Conservation (phyloP, 257 asterid genomes). For the Gentiana macrophylla region DNA sequence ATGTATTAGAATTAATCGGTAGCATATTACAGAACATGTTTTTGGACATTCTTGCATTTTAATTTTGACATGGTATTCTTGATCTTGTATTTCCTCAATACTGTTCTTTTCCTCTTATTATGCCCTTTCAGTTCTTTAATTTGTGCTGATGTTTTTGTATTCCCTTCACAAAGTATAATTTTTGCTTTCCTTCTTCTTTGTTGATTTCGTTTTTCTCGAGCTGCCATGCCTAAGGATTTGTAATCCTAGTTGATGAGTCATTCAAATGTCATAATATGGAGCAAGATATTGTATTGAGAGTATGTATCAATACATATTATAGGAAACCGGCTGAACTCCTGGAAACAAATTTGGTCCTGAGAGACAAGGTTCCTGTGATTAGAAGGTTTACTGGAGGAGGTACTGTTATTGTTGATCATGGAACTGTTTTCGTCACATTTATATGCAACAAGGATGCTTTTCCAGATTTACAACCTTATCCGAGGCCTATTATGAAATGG, state of each 20-base stretch:
- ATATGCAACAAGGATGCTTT: constrained; percentile 80
- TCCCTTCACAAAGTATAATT: background rate
- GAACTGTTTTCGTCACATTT: constrained; percentile 64
- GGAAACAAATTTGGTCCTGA: constrained; percentile 47
- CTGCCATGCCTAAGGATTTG: constrained; percentile 1
- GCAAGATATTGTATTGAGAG: constrained; percentile 3
- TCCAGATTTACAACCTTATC: constrained; percentile 65
- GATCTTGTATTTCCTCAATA: no score
- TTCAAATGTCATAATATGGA: background rate
- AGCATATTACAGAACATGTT: background rate
- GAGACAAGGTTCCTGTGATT: constrained; percentile 71
- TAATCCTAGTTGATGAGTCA: no score
- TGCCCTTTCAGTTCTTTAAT: background rate
- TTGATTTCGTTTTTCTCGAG: background rate
- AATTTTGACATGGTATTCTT: background rate
- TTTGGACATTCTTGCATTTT: background rate
- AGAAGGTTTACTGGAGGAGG: constrained; percentile 95
- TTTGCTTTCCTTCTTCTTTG: background rate
- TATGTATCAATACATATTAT: constrained; percentile 18
- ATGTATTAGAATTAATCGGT: no score
- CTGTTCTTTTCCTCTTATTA: no score
- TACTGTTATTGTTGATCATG: constrained; percentile 81
- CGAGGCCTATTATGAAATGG: constrained; percentile 86
- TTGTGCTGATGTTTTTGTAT: background rate
- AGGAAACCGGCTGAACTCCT: constrained; percentile 82